These are phyloP conservation scores for Aspergillus novoparasiticus DNA, from an alignment of 2,329 filamentous ascomycete genomes.

Conservation along the genomic window DNA sequence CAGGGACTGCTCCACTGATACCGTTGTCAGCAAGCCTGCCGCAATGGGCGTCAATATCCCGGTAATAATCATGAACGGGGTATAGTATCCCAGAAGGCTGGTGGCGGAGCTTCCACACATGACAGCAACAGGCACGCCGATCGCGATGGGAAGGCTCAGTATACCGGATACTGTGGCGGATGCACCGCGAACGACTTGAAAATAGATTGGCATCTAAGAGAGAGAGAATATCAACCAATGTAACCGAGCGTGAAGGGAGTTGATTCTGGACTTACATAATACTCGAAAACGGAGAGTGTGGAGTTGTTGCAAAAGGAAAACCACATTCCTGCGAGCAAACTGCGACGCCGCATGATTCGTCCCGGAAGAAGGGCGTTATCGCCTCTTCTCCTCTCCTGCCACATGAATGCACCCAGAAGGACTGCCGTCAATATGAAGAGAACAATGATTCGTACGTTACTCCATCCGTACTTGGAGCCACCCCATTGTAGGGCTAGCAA, in stretches of 20 bases:
- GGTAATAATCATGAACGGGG: constrained; percentile 28
- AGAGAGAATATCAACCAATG: constrained; percentile 25
- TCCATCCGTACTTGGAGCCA: constrained; percentile 43
- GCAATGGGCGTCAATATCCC: constrained; percentile 25
- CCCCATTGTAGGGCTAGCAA: constrained; percentile 33
- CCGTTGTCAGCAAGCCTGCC: constrained; percentile 30
- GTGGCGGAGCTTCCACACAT: constrained; percentile 21
- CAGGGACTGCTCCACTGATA: constrained; percentile 17
- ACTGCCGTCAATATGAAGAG: constrained; percentile 47
- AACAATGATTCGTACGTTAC: constrained; percentile 41
- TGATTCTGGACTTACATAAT: not conserved
- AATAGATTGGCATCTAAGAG: constrained; percentile 23
- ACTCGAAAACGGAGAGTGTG: constrained; percentile 3
- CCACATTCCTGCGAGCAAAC: constrained; percentile 8
- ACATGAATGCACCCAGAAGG: constrained; percentile 28
- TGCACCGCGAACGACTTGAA: constrained; percentile 31
- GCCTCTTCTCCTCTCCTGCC: not conserved
- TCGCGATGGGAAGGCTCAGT: constrained; percentile 28
- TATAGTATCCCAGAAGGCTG: constrained; percentile 30
- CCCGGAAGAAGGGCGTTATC: constrained; percentile 9
- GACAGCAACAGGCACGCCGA: constrained; percentile 23
- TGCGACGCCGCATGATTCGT: constrained; percentile 4
- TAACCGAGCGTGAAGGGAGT: not conserved
- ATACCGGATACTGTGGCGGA: constrained; percentile 30
- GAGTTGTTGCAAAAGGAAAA: constrained; percentile 7